Evolutionary conservation across 2,329 filamentous ascomycete genomes (phyloP), one percentile per base, ranked within the genome.

Genomic region (Ascocoryne sarcoides): DNA sequence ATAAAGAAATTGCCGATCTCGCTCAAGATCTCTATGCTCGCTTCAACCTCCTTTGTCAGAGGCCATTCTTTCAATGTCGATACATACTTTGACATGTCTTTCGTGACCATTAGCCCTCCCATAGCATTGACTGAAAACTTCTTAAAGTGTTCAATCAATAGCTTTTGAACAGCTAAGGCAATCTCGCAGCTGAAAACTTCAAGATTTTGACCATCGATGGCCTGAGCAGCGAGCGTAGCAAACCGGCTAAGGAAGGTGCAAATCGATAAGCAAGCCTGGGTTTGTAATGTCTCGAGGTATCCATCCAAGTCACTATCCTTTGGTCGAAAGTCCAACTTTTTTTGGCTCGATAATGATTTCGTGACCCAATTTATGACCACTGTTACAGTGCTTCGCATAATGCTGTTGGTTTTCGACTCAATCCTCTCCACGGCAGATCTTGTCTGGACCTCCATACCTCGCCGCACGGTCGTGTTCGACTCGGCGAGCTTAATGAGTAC

Each of bases 1-100:
- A 98, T 94, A 60, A 98, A 98, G 39, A 98, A 66, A 57, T 89
- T 95, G 9, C 89, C 90, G 43, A 98, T 87, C 68, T 98, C 92
- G 18, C 87, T 82, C 45, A 98, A 65, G 33, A 95, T 76, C 65
- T 98, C 90, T 50, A 95, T 76, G 39, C 77, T 75, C 17, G 72
- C 71, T 51, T 76, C 73, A 36, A 79, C 76, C 30, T 84, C 77
- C 53, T 79, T 80, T 39, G 75, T 71, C 30, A 89, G 69, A 19
- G 83, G 76, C 87, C 88, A 96, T 23, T 79, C 79, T 47, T 85
- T 79, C 49, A 98, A 71, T 9, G 94, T 77, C 45, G 89, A 82
- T 7, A 85, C 84, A 62, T 98, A 98, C 59, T 87, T 88, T 26
- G 87, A 86, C 61, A 96, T 89, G 60, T 98, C 92, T 65, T 96